Percentiles rank a stretch among this genome's conserved stretches.
phyloP scores from a whole-genome alignment of 345 rosid genomes.

The Clausena lansium region DNA sequence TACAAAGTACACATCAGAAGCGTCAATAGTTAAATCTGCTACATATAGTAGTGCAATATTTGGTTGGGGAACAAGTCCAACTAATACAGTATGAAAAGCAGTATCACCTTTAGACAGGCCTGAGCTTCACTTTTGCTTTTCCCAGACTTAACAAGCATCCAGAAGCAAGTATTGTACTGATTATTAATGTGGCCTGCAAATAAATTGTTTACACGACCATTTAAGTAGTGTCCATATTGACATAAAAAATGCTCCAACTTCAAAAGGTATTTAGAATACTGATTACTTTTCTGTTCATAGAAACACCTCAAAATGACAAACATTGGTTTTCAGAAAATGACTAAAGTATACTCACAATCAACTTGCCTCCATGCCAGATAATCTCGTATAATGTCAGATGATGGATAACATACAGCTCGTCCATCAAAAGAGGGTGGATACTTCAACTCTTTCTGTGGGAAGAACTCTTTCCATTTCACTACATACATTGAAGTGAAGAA shows the following conservation, averaged over 20 bases:
- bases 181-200: constrained; percentile 89
- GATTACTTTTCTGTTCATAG: not conserved
- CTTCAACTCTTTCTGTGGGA: constrained; percentile 62
- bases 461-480: constrained; percentile 73
- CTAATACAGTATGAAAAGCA: not conserved
- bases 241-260: not conserved
- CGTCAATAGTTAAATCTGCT: not conserved
- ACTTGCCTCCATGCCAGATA: constrained; percentile 97
- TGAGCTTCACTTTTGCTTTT: constrained; percentile 78
- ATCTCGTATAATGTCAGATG: constrained; percentile 69
- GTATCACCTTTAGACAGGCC: constrained; percentile 57
- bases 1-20: not conserved
- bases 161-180: constrained; percentile 92
- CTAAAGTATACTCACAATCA: constrained; percentile 65
- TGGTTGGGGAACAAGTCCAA: not conserved
- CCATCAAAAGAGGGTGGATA: constrained; percentile 86
- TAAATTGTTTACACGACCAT: not conserved
- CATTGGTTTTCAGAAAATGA: not conserved
- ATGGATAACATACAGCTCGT: constrained; percentile 85
- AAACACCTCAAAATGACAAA: not conserved
- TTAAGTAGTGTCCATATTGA: not conserved
- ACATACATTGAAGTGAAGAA: constrained; percentile 70
- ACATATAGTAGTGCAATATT: not conserved
- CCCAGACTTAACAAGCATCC: constrained; percentile 90
- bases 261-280: not conserved